Evolutionary conservation across 805 yeast genomes (phyloP).

Genomic region (Blastobotrys terrestris): DNA sequence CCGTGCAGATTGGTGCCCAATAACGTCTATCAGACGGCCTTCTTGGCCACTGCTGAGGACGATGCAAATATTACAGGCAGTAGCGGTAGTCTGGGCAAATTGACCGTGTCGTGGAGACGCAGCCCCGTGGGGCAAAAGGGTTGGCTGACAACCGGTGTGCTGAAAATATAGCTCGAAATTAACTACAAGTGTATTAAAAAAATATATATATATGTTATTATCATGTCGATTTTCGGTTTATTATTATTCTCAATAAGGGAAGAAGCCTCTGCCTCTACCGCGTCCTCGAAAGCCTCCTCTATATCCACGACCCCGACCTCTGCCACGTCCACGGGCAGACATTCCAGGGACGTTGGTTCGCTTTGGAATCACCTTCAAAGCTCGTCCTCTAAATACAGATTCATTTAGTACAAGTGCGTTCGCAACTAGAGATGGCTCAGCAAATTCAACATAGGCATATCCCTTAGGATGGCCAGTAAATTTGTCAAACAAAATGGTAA

Average conservation of each 20-base stretch:
- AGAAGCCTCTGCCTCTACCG: conserved; percentile 39
- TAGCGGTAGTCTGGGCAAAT: conserved; percentile 15
- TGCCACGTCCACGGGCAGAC: conserved; percentile 45
- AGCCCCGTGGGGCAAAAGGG: conserved; percentile 34
- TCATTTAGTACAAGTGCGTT: conserved; percentile 64
- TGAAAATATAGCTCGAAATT: not conserved
- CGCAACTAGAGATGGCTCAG: conserved; percentile 56
- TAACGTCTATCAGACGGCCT: conserved; percentile 27
- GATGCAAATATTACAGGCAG: conserved; percentile 7
- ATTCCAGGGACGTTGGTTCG: conserved; percentile 79
- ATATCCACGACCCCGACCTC: conserved; percentile 31
- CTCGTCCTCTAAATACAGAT: conserved; percentile 58
- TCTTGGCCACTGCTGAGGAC: conserved; percentile 16
- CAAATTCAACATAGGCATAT: conserved; percentile 79
- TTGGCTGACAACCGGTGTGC: conserved; percentile 19
- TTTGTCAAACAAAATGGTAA: conserved; percentile 69
- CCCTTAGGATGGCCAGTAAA: conserved; percentile 80
- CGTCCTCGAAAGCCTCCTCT: conserved; percentile 35
- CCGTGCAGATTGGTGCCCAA: no score
- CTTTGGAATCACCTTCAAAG: conserved; percentile 67
- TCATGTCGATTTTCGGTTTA: not conserved
- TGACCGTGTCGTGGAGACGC: conserved; percentile 31
- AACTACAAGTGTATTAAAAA: not conserved
- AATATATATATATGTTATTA: no score
- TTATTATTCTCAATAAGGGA: conserved; percentile 35